Conservation (phyloP, 2,329 filamentous ascomycete species). For the Dothistroma septosporum region DNA sequence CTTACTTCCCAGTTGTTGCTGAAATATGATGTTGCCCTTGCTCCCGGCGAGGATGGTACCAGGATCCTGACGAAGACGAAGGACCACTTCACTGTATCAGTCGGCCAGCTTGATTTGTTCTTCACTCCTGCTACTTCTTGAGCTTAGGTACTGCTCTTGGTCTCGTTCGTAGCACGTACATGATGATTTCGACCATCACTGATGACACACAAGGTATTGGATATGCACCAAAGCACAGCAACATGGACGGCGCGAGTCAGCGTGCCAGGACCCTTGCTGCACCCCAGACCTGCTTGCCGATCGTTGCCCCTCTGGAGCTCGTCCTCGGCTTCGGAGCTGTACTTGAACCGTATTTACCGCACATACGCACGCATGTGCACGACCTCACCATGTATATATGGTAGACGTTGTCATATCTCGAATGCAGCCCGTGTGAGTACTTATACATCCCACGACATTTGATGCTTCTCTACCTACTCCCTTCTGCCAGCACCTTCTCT, state of each 20-base stretch:
- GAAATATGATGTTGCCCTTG: slow-evolving; percentile 38
- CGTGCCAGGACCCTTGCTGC: no score
- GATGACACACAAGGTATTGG: no score
- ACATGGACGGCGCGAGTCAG: no score
- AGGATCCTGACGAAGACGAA: slow-evolving; percentile 32
- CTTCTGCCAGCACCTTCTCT: neutral
- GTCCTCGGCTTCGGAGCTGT: neutral
- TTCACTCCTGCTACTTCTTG: slow-evolving; percentile 12
- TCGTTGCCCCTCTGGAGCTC: neutral
- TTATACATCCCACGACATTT: neutral
- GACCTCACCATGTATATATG: neutral
- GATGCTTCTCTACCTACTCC: neutral
- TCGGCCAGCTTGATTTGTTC: slow-evolving; percentile 20
- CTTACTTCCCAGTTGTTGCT: slow-evolving; percentile 36
- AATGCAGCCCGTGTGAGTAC: neutral
- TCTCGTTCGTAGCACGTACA: no score
- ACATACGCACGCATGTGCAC: neutral
- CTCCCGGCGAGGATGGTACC: slow-evolving; percentile 35
- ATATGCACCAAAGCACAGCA: no score
- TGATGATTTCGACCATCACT: no score
- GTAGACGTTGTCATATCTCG: neutral
- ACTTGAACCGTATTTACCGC: neutral
- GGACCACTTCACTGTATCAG: slow-evolving; percentile 37
- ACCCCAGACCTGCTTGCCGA: neutral
- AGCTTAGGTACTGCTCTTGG: no score